Conservation (phyloP, 495 filamentous ascomycete genomes). For the Penicillium atrosanguineum region DNA sequence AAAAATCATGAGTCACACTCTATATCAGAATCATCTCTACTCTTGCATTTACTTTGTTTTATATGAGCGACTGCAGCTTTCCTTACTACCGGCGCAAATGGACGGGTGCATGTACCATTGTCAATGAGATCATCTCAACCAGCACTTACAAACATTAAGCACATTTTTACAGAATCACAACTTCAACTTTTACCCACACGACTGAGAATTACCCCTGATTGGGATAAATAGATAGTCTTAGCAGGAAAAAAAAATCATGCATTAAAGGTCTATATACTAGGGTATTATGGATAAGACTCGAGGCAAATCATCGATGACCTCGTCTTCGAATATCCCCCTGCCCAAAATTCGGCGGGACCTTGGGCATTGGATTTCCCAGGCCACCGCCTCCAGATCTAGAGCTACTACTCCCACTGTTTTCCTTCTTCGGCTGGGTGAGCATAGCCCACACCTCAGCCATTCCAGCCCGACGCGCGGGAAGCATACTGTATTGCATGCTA, state of each 20-base stretch:
- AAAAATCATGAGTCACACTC: constrained; percentile 29
- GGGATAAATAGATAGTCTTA: neutral
- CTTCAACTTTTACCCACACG: neutral
- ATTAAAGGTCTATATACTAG: constrained; percentile 10
- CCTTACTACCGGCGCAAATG: constrained; percentile 2
- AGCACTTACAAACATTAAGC: neutral
- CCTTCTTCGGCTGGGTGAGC: constrained; percentile 56
- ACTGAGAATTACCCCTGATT: neutral
- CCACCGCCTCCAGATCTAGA: constrained; percentile 29
- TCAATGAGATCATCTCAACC: neutral
- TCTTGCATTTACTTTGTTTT: constrained; percentile 3
- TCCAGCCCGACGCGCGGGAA: constrained; percentile 75
- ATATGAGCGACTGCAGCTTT: neutral
- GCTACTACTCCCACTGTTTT: constrained; percentile 22
- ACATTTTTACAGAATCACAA: neutral
- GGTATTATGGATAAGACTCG: constrained; percentile 9
- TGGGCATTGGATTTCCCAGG: constrained; percentile 33
- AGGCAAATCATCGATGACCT: constrained; percentile 33
- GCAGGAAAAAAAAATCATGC: neutral
- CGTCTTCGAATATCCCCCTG: constrained; percentile 37
- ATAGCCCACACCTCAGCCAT: constrained; percentile 83
- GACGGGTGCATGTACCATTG: constrained; percentile 1
- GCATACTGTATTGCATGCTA: constrained; percentile 97
- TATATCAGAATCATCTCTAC: constrained; percentile 2
- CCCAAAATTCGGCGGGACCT: constrained; percentile 35